These are phyloP conservation scores for Lichtheimia ornata DNA, from an alignment of 371 early-diverging fungal genomes.

Conservation along the genomic window DNA sequence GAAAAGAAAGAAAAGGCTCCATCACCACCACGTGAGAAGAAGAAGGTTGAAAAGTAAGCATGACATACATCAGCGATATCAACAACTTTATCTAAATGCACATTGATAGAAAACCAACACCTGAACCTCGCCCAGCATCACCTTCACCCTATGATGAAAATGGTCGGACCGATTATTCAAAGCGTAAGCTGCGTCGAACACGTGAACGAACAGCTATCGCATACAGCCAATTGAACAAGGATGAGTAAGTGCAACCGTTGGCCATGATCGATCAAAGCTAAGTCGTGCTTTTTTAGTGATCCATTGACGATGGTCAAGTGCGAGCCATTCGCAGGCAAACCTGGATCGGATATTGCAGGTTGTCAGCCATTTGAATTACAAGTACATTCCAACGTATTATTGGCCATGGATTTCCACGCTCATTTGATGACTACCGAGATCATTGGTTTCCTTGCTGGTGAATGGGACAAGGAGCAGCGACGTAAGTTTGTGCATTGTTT, in stretches of 20 bases:
- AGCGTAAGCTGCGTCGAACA: constrained; percentile 36
- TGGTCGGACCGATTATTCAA: constrained; percentile 50
- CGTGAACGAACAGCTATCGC: constrained; percentile 35
- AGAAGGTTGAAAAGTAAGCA: neutral
- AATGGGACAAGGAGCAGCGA: constrained; percentile 61
- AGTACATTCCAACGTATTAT: constrained; percentile 75
- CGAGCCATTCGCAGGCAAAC: constrained; percentile 71
- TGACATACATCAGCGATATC: neutral
- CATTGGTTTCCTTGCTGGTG: constrained; percentile 85
- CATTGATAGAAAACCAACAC: neutral
- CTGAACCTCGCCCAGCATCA: constrained; percentile 4
- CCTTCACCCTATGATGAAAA: constrained; percentile 33
- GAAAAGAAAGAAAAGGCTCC: neutral
- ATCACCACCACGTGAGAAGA: neutral
- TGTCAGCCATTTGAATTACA: constrained; percentile 77
- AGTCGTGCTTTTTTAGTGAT: constrained; percentile 42
- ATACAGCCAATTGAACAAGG: constrained; percentile 35
- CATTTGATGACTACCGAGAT: constrained; percentile 85
- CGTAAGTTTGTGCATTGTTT: constrained; percentile 21
- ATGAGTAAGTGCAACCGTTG: constrained; percentile 29
- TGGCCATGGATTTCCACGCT: constrained; percentile 89
- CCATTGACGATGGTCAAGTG: constrained; percentile 85
- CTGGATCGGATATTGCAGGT: constrained; percentile 65
- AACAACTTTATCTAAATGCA: neutral
- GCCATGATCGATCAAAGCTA: neutral